Evolutionary conservation across 768 basidiomycete species (phyloP).

Genomic region (Mycena galopus): DNA sequence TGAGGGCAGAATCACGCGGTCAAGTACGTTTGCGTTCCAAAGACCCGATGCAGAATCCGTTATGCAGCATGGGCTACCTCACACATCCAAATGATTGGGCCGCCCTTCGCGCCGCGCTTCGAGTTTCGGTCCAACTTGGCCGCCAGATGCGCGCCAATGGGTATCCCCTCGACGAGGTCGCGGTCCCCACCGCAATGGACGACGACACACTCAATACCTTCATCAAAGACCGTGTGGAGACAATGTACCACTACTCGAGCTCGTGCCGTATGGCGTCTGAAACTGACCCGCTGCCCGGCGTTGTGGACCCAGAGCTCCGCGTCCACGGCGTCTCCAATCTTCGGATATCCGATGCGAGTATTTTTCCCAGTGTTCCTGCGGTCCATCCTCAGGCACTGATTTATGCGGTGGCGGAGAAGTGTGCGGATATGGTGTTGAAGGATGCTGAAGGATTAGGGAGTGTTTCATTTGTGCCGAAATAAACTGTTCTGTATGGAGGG

Average conservation of each 20-base stretch:
- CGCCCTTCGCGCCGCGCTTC: constrained; percentile 13
- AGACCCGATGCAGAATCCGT: neutral
- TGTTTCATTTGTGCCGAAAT: too few species aligned
- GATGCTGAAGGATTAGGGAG: neutral
- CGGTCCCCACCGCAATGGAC: constrained; percentile 10
- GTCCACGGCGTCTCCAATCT: constrained; percentile 60
- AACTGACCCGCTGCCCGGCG: constrained; percentile 48
- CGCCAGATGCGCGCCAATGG: constrained; percentile 17
- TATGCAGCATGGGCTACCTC: constrained; percentile 21
- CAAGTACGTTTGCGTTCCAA: neutral
- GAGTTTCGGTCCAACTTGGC: constrained; percentile 3
- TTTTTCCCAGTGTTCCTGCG: constrained; percentile 47
- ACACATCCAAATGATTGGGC: neutral
- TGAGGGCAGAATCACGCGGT: constrained; percentile 8
- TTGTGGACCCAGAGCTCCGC: constrained; percentile 58
- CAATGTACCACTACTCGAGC: constrained; percentile 59
- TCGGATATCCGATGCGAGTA: constrained; percentile 57
- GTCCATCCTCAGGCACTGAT: constrained; percentile 26
- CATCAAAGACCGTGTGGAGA: constrained; percentile 57
- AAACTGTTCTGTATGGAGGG: too few species aligned
- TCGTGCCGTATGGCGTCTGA: constrained; percentile 61
- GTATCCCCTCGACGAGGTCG: neutral
- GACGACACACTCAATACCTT: constrained; percentile 56
- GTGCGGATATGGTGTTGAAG: constrained; percentile 23
- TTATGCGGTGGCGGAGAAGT: constrained; percentile 27